Evolutionary conservation across 768 basidiomycete genomes (phyloP), one percentile per base, ranked within the genome.

Genomic region (Lactifluus echinatus): DNA sequence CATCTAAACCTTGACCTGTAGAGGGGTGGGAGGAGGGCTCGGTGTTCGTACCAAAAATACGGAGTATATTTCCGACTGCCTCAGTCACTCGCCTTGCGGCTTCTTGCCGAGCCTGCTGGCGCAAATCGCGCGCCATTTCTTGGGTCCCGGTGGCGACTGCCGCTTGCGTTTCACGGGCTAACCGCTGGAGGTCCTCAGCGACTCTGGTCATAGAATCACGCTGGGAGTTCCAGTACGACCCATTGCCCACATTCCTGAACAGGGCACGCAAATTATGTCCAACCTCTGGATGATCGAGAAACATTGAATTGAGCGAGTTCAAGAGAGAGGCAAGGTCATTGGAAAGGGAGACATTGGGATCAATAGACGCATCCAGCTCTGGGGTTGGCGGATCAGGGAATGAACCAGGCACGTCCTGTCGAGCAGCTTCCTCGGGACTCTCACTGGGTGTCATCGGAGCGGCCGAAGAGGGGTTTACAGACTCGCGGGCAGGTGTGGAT

Each of bases 281-380:
- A 11, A 91, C 68, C 60, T 91, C 87, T 4, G 89, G 89, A 63
- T 90, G 85, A 5, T 79, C 68, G 0, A 78, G 72, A 42, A 89
- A 66, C 29, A 83, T 74, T n/a, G 68, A 71, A 40, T 76, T 78
- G 54, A 90, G 67, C 2, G 75, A 76, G 29, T 74, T 75, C 55
- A 91, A 69, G 31, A 91, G 72, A 0, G 75, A 67, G 1, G 87
- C 82, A 39, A 91, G 66, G 61, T 92, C 89, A 53, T 79, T 72
- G 2, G 81, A 75, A 54, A 90, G 72, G 7, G 83, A 82, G 15
- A 78, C 68, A 39, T 70, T 62, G 26, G 68, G 49, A 21, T 59
- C 61, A 10, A 58, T 51, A 26, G 68, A 60, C 28, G 69, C 54
- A 52, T 74, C 77, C 46, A 80, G 51, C 21, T 77, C 70, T 29